Evolutionary conservation across 2,329 filamentous ascomycete species (phyloP).

Genomic region (Ilyonectria mors-panacis): DNA sequence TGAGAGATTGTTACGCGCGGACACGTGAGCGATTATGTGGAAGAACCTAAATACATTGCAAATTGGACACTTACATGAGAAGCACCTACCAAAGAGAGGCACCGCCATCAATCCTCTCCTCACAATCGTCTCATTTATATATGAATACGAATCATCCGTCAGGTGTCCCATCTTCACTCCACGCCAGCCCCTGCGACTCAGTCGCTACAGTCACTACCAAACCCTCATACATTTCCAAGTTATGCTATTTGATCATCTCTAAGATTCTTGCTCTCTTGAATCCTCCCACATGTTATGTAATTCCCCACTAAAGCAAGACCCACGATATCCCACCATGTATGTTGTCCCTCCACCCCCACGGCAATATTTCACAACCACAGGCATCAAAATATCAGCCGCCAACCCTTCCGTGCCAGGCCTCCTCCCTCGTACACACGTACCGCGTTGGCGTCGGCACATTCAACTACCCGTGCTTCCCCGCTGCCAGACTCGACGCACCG

Average conservation of each 20-base stretch:
- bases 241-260: neutral
- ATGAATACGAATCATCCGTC: neutral
- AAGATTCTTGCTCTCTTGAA: neutral
- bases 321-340: neutral
- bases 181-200: neutral
- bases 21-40: neutral
- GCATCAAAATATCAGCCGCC: neutral
- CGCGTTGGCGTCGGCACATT: constrained; percentile 15
- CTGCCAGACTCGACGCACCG: constrained; percentile 4
- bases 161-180: constrained; percentile 8
- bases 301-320: neutral
- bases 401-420: neutral
- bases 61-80: neutral
- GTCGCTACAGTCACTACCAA: neutral
- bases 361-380: neutral
- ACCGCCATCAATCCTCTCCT: neutral
- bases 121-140: constrained; percentile 10
- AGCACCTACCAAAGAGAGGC: neutral
- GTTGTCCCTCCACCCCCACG: neutral
- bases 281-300: no score
- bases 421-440: constrained; percentile 10
- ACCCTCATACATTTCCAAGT: neutral
- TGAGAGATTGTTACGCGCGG: neutral
- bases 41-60: neutral
- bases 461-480: constrained; percentile 2